Base-by-base conservation (phyloP, 495 filamentous ascomycete species). In the Amorphotheca resinae region DNA sequence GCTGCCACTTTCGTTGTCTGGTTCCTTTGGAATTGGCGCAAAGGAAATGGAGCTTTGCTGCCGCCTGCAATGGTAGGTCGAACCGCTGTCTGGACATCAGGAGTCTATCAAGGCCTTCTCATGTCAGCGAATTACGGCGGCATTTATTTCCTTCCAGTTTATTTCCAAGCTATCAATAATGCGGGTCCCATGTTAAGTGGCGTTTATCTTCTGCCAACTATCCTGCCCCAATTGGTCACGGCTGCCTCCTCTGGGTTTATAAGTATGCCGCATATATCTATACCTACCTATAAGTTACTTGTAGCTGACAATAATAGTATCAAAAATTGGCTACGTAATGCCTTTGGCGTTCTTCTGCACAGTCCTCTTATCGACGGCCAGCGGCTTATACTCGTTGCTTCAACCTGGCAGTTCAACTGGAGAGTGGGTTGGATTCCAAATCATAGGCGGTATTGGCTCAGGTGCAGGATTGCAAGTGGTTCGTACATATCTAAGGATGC, bases 131-230 rank as follows among this genome's bases (percentile, higher is more conserved):
- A 34, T 4, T 2, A 41, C 1, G 25, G 20, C 22, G 52, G 22
- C 16, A 21, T 9, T 15, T 84, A 77, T 59, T 79, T 80, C 67
- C 60, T 80, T 3, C 75, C 77, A 23, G 68, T 78, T 37, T 81
- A 73, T 49, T 80, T 78, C 51, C 76, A 81, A 43, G 54, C 45
- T 20, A 59, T 79, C 36, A 49, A 64, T 25, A 53, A 55, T 34
- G 66, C 63, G 7, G 63, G 61, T 16, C 71, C 77, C 2, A 59
- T 68, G 14, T 61, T 71, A 54, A 83, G 79, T 1, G 87, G 87
- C n/a, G 80, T 91, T 54, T 74, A 74, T 60, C 73, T 70, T 12
- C 53, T 81, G 8, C 73, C 77, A 0, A 60, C 70, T 4, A 61
- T 76, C 17, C 55, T 69, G 36, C 64, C 64, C 9, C 33, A 38